Evolutionary conservation across 129 eudicot species (phyloP).

Genomic region (Glebionis coronaria): DNA sequence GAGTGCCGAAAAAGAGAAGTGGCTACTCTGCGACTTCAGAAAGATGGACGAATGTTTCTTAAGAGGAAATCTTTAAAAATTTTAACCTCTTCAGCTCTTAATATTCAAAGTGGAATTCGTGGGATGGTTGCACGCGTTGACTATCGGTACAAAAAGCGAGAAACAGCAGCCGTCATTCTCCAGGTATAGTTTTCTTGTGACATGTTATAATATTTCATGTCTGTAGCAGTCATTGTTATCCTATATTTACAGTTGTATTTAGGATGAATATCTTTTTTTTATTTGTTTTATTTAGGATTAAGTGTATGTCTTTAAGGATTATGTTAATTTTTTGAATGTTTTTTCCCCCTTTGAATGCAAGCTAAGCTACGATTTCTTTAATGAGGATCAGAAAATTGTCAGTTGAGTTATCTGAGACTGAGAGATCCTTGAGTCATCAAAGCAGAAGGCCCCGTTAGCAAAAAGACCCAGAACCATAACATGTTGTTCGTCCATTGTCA

Average conservation of each 20-base stretch:
- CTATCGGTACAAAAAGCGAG: conserved; percentile 45
- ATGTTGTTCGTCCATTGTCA: background rate
- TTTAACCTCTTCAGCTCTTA: conserved; percentile 46
- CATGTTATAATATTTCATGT: too few relatives aligned
- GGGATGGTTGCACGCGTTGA: conserved; percentile 66
- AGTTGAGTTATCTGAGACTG: too few relatives aligned
- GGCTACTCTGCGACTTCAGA: conserved; percentile 65
- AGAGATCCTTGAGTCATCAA: too few relatives aligned
- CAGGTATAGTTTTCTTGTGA: conserved; percentile 44
- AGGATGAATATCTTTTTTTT: background rate
- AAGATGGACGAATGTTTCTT: conserved; percentile 51
- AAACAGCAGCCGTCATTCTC: conserved; percentile 55
- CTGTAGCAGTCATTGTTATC: too few relatives aligned
- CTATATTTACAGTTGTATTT: background rate
- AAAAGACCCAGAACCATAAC: too few relatives aligned
- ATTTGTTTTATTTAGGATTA: too few relatives aligned
- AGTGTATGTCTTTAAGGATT: too few relatives aligned
- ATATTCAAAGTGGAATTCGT: conserved; percentile 63
- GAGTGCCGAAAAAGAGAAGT: conserved; percentile 59
- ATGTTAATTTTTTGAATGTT: too few relatives aligned
- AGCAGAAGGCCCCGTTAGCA: too few relatives aligned
- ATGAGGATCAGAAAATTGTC: too few relatives aligned
- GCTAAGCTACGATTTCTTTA: too few relatives aligned
- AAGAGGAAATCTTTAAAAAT: conserved; percentile 52
- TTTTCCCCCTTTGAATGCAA: too few relatives aligned